Conservation (phyloP, 2,329 filamentous ascomycete genomes). For the Neocucurbitaria cava region DNA sequence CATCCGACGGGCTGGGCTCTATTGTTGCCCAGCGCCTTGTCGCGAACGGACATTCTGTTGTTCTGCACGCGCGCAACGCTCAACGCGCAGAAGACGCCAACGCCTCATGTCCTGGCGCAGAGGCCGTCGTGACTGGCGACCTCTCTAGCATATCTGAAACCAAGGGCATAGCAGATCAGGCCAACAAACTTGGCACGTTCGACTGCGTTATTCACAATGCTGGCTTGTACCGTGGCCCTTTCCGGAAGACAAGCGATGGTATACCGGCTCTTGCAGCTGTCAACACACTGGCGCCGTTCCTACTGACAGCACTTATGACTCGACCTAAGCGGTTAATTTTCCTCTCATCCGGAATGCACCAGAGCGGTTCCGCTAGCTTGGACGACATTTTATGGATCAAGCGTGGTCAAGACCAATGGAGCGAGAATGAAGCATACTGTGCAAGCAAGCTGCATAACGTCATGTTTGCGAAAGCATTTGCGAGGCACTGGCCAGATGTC, state of each 20-base stretch:
- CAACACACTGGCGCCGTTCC: conserved; percentile 65
- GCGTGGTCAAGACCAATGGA: conserved; percentile 44
- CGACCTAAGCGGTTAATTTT: conserved; percentile 60
- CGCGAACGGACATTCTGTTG: conserved; percentile 61
- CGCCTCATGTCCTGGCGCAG: conserved; percentile 58
- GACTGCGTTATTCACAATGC: conserved; percentile 67
- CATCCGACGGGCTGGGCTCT: conserved; percentile 63
- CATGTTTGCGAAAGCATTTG: conserved; percentile 63
- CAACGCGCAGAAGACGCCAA: conserved; percentile 60
- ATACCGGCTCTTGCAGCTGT: conserved; percentile 61
- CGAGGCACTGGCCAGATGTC: conserved; percentile 54
- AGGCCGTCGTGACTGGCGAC: conserved; percentile 61
- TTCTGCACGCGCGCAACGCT: conserved; percentile 64
- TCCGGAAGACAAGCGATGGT: conserved; percentile 54
- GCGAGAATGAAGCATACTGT: conserved; percentile 54
- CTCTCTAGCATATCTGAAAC: conserved; percentile 59
- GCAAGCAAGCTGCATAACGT: conserved; percentile 65
- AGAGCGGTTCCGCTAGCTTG: conserved; percentile 54
- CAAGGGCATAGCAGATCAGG: conserved; percentile 59
- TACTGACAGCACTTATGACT: conserved; percentile 60
- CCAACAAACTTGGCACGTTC: conserved; percentile 59
- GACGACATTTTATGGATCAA: conserved; percentile 51
- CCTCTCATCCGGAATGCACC: conserved; percentile 61
- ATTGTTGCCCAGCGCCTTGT: conserved; percentile 59
- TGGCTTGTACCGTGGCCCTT: conserved; percentile 56